A percentile compares a stretch with the other conserved stretches of the same genome.
Conservation (phyloP, 2,329 filamentous ascomycete species). For the Trichoderma asperellum region DNA sequence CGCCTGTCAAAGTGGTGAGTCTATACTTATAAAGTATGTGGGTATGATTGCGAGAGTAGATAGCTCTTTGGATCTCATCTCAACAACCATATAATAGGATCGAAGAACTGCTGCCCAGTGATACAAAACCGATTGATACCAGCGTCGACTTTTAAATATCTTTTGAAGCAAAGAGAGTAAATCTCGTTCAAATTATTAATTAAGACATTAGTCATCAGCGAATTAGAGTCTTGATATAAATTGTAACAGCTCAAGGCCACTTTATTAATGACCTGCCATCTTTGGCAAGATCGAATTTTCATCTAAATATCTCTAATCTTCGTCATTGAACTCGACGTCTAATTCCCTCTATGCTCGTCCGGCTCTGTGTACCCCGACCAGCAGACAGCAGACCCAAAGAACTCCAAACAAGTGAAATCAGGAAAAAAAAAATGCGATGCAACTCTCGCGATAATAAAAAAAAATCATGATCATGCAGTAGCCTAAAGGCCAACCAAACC, state of each 20-base stretch:
- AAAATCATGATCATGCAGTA: conserved; percentile 16
- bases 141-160: background rate
- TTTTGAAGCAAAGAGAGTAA: background rate
- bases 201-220: background rate
- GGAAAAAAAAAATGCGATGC: conserved; percentile 24
- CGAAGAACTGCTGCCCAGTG: too few relatives aligned
- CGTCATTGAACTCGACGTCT: conserved; percentile 28
- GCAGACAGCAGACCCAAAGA: conserved; percentile 30
- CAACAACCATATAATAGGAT: too few relatives aligned
- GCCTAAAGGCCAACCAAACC: conserved; percentile 4
- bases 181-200: background rate
- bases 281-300: conserved; percentile 6
- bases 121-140: background rate
- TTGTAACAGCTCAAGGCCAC: conserved; percentile 7
- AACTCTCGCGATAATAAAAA: conserved; percentile 12
- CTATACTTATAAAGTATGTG: too few relatives aligned
- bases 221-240: background rate
- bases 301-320: conserved; percentile 28
- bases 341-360: conserved; percentile 30
- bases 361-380: conserved; percentile 27
- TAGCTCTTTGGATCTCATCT: too few relatives aligned
- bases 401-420: conserved; percentile 32
- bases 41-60: too few relatives aligned
- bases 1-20: background rate
- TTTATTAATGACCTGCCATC: conserved; percentile 15